Evolutionary conservation across 108 stramenopile species (phyloP), one percentile per base, ranked within the genome.

Genomic region (Bacterosira constricta): DNA sequence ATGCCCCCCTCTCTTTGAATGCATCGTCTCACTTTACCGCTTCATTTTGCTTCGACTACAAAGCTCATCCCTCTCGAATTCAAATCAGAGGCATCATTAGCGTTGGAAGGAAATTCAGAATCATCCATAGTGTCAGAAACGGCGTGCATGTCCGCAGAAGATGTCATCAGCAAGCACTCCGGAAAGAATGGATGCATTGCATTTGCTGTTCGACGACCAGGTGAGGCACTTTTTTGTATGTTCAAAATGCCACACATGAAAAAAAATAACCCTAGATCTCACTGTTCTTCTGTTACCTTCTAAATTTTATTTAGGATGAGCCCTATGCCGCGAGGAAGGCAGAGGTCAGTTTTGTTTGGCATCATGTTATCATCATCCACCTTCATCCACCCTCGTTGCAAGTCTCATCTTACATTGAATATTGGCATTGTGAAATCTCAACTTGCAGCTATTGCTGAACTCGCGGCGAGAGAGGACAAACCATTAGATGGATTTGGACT

Each of bases 301-400:
- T 39, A 39, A 7, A 39, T 11, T 61, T 38, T 39, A 17, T 50
- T 20, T 46, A 69, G 86, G 88, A 37, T 88, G 88, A 86, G 55
- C 46, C 31, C 23, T 86, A 42, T 88, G 88, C 77, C 83, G 88
- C 50, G 88, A 88, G 81, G 88, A 88, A 66, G 87, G 78, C 52
- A 80, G 36, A 44, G 53, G 53, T 54, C 13, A 29, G 53, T 54
- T 29, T 34, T 29, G 26, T 30, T 29, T 52, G 27, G 1, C 51
- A 30, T n/a, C n/a, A n/a, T n/a, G n/a, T n/a, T n/a, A n/a, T n/a
- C n/a, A n/a, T n/a, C n/a, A n/a, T n/a, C n/a, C n/a, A n/a, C n/a
- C n/a, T n/a, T n/a, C n/a, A n/a, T n/a, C n/a, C n/a, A n/a, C n/a
- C n/a, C n/a, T n/a, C n/a, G n/a, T n/a, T n/a, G n/a, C n/a, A n/a